These are phyloP conservation scores for Cornus kousa DNA, from an alignment of 148 eudicot genomes.

Conservation along the genomic window DNA sequence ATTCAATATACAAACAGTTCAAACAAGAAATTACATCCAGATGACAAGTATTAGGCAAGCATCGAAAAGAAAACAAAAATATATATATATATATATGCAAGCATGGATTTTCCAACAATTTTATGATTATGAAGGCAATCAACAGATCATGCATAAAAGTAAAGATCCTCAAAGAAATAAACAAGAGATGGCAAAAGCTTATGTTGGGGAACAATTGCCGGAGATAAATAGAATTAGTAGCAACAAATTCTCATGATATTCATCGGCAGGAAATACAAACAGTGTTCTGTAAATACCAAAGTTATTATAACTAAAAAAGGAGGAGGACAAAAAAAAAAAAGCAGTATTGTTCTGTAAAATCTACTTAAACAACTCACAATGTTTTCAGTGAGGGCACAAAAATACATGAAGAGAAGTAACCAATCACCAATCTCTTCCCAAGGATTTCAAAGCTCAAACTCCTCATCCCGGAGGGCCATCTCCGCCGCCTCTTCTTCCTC, in stretches of 20 bases:
- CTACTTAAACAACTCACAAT: slow-evolving; percentile 15
- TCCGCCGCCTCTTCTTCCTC: slow-evolving; percentile 64
- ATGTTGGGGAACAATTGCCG: not conserved
- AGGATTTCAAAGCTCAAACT: slow-evolving; percentile 61
- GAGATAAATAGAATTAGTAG: not conserved
- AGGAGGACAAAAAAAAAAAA: not conserved
- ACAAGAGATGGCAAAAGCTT: not conserved
- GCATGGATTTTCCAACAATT: not conserved
- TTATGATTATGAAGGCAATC: not conserved
- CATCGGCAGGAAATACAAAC: not conserved
- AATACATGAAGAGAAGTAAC: not conserved
- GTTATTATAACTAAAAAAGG: not conserved
- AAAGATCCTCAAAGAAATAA: not conserved
- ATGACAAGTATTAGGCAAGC: not conserved
- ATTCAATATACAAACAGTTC: not conserved
- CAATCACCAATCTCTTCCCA: not conserved
- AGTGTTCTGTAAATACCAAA: not conserved
- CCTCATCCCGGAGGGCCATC: slow-evolving; percentile 65
- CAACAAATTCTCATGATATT: not conserved
- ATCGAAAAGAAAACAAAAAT: no score
- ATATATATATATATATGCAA: no score
- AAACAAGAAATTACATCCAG: not conserved
- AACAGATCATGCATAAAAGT: not conserved
- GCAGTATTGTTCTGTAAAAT: not conserved
- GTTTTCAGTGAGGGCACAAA: slow-evolving; percentile 1